These are phyloP conservation scores for Wickerhamomyces queroliae DNA, from an alignment of 805 yeast genomes.

Conservation along the genomic window DNA sequence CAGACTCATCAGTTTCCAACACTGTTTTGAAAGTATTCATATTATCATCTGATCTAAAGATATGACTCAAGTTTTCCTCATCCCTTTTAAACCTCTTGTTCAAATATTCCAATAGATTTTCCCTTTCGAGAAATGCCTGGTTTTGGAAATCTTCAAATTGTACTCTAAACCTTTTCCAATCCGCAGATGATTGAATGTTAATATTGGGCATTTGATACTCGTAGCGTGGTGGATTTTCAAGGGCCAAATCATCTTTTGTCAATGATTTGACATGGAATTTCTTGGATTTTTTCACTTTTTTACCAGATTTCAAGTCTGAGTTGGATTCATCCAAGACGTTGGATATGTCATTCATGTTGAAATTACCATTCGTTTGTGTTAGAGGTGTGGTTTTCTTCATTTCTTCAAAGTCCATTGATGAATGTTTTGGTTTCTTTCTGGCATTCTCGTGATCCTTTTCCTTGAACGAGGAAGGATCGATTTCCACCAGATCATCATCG, in stretches of 20 bases:
- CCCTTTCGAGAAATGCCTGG: neutral
- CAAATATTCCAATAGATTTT: neutral
- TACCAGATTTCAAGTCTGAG: neutral
- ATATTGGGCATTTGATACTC: neutral
- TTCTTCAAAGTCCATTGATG: constrained; percentile 1
- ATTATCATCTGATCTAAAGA: neutral
- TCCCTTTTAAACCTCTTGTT: neutral
- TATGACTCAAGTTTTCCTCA: neutral
- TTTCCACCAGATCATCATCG: constrained; percentile 6
- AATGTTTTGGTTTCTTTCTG: neutral
- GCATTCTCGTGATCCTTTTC: neutral
- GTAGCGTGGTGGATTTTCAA: neutral
- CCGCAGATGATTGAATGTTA: neutral
- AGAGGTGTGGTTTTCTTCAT: constrained; percentile 7
- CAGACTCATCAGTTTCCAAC: neutral
- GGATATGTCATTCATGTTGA: constrained; percentile 1
- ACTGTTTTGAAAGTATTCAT: neutral
- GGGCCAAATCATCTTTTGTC: constrained; percentile 16
- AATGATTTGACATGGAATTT: neutral
- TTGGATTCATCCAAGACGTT: neutral
- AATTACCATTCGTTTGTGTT: constrained; percentile 7
- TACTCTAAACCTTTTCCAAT: neutral
- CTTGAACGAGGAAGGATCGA: constrained; percentile 3
- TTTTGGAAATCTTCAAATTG: neutral
- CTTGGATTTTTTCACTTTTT: neutral